Evolutionary conservation across 305 asterid genomes (phyloP), one percentile per base, ranked within the genome.

Genomic region (Fraxinus albicans): DNA sequence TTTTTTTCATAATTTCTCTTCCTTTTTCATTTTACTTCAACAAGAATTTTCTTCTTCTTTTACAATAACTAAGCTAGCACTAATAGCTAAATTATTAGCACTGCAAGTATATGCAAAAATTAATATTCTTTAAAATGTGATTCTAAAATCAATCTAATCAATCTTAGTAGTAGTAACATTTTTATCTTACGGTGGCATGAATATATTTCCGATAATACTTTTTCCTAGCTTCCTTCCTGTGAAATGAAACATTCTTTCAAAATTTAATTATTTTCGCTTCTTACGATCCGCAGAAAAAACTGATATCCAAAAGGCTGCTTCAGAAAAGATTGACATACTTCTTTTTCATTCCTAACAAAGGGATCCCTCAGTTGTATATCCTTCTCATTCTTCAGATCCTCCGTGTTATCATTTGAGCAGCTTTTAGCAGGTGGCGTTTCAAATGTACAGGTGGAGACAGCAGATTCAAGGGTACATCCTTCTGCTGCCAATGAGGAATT

Each of bases 331-430:
- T 44, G n/a, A 82, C 85, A 21, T 80, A 87, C 89, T 44, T 85
- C 84, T 78, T 86, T 79, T 77, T 79, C 86, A 78, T 33, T 36
- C 63, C 79, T 78, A 17, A 35, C 47, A 80, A 81, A 36, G 83
- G 84, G 70, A 70, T 81, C 72, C 72, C 76, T 47, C 25, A 67
- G 63, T 38, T 40, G 82, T 47, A 77, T 47, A 70, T 85, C 85
- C 80, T 84, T 86, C 88, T 83, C 81, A 3, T 85, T 86, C 80
- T 65, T 89, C 70, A 72, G 78, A 79, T 88, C 86, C 88, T 85
- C 85, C 13, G 75, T 47, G 27, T 19, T 29, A 80, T 83, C 82
- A 80, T 40, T 36, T 17, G 76, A 74, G 82, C 88, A 85, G 73
- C 83, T 84, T 58, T 83, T 73, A 79, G 86, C 73, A 53, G 78